Evolutionary conservation across 345 rosid genomes (phyloP), one percentile per base, ranked within the genome.

Genomic region (Eucalyptus marginata): DNA sequence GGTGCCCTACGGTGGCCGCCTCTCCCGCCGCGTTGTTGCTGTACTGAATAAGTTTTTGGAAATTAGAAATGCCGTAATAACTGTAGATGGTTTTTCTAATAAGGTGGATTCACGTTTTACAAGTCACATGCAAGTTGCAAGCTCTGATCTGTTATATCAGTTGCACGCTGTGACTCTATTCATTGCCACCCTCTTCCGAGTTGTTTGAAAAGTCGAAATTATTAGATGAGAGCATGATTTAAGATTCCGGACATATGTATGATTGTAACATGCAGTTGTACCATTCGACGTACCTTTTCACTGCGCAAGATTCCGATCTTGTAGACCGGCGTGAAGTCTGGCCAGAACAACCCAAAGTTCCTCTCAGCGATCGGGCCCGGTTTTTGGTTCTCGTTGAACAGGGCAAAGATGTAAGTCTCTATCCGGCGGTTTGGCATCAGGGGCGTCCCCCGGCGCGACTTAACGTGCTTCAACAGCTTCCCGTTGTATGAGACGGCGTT

Each of bases 341-440:
- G 94, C 49, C 92, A 64, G 85, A 97, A 95, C 89, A 97, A 89
- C 10, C 99, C 99, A 93, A 96, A 97, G 89, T 97, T 96, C 49
- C 92, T 89, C 90, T 97, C 99, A 2, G 95, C 94, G 12, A 92
- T 89, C 3, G 95, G 90, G 27, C 98, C 99, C 1, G 97, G 95
- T 15, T 97, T 97, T 27, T 62, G 88, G 89, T 96, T 96, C 96
- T 97, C 99, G 12, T 97, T 95, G 29, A 97, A 97, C 89, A 97
- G 88, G 1, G 95, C 95, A 71, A 97, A 97, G 86, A 97, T 92
- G 89, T 93, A 96, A 3, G 96, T 95, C 92, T 95, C 97, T 22
- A 97, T 93, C 49, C 49, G 86, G 88, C 93, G 90, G 8, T 93
- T 93, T 6, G 99, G 99, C 99, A 96, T 96, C 90, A 96, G 87